Base-by-base conservation (phyloP, 495 filamentous ascomycete genomes). In the Podospora appendiculata region DNA sequence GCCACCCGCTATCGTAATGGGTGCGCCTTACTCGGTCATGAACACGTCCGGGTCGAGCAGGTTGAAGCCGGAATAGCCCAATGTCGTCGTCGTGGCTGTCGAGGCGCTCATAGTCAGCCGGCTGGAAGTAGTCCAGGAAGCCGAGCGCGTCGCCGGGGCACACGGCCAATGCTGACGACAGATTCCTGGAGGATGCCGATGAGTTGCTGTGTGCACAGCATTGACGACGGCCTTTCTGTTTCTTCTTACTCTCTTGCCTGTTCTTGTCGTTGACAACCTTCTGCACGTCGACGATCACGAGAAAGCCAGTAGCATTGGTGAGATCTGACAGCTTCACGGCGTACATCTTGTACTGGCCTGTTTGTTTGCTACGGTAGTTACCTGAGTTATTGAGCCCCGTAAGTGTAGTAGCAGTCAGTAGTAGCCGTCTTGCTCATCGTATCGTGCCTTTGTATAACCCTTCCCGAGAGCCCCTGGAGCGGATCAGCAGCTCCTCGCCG, bases 111-210 rank as follows among this genome's bases (percentile, higher is more conserved):
- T 70, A 71, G 41, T 72, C 65, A 45, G 66, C 70, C 1, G 70
- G 68, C 47, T 70, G 51, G 40, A 73, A 76, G 53, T 66, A 73
- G 52, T 76, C 73, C 16, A 58, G 48, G n/a, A 65, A 47, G 6
- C 56, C 54, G 8, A 73, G 39, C 32, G 60, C 63, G 10, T 69
- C 73, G 0, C 53, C 54, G n/a, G 11, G n/a, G 8, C 45, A 41
- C 16, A 73, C 53, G 12, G 42, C 56, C 18, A 73, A 58, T n/a
- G 50, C 64, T 65, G 9, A 56, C 63, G 10, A 65, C 66, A 0
- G 56, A 58, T 52, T 74, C 64, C 36, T 63, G 66, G 3, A 77
- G 64, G 1, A 68, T 71, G 13, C 45, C 49, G 18, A 65, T 53
- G 10, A 38, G 10, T 38, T 38, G 9, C 36, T 38, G 13, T 3